Percentiles rank a stretch among this genome's conserved stretches.
Conservation (phyloP, 2,329 filamentous ascomycete species). For the Pseudohalonectria lignicola region DNA sequence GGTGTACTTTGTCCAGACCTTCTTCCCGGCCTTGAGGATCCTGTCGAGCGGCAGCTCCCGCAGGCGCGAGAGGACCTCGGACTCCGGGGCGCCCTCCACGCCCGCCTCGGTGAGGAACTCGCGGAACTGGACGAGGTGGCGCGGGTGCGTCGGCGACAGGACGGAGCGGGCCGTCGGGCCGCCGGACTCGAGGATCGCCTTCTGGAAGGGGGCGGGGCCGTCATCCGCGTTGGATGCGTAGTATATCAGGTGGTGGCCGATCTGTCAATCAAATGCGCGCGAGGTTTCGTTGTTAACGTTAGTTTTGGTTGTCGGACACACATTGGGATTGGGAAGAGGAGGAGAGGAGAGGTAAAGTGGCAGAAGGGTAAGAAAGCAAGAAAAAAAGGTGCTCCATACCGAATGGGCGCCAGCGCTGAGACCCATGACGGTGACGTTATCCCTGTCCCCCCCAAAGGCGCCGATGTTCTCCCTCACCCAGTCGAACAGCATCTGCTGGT, state of each 20-base stretch:
- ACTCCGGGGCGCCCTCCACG: conserved; percentile 34
- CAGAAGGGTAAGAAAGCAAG: conserved; percentile 9
- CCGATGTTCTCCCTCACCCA: conserved; percentile 52
- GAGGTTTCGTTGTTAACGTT: conserved; percentile 4
- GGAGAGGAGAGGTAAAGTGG: too few species aligned
- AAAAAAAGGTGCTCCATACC: conserved; percentile 23
- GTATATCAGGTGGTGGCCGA: conserved; percentile 56
- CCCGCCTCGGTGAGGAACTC: conserved; percentile 41
- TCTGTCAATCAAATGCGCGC: too few species aligned
- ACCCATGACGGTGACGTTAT: conserved; percentile 50
- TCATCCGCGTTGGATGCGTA: conserved; percentile 18
- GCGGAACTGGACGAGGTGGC: conserved; percentile 43
- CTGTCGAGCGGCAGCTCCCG: conserved; percentile 25
- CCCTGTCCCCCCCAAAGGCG: conserved; percentile 47
- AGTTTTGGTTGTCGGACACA: conserved; percentile 6
- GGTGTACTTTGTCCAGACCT: conserved; percentile 31
- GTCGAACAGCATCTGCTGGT: conserved; percentile 45
- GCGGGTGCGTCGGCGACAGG: conserved; percentile 38
- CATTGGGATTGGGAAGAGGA: too few species aligned
- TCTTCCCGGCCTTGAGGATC: conserved; percentile 28
- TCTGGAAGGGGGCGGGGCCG: conserved; percentile 34
- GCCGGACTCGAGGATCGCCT: conserved; percentile 46
- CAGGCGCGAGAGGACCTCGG: conserved; percentile 39
- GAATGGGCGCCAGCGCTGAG: conserved; percentile 53
- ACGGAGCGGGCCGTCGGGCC: conserved; percentile 44